Evolutionary conservation across 2,329 filamentous ascomycete species (phyloP), one percentile per base, ranked within the genome.

Genomic region (Cryoendolithus antarcticus): DNA sequence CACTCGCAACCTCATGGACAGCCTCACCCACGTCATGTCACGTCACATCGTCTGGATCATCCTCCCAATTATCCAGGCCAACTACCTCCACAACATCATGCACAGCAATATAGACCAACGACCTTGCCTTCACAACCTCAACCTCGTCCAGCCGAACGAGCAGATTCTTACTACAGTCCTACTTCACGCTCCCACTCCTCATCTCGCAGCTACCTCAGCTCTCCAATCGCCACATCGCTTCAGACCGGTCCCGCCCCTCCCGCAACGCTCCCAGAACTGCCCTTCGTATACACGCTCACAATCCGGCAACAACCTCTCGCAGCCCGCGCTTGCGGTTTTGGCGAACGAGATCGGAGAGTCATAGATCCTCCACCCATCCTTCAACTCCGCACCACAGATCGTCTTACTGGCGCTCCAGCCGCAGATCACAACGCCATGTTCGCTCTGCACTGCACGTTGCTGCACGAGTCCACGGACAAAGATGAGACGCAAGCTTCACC

Each of bases 301-400:
- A 75, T 89, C 45, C 77, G 84, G 36, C 84, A 91, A 58, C 83
- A 89, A 53, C 84, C 84, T 6, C 68, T 76, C 11, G 82, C 82
- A 1, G 84, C 84, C 38, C 71, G 84, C 49, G 83, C 82, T 32
- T 91, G 84, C 52, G 84, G 84, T 1, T 89, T 86, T 56, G 84
- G 84, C 44, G 84, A 89, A 60, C 71, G 83, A 47, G 84, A 91
- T 55, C 74, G 84, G 30, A 73, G 84, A 45, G 82, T 86, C 10
- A 83, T 91, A 46, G 84, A 91, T 54, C 84, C 84, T 31, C 84
- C 84, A 2, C 84, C 84, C 9, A 89, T 91, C 52, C 73, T 91
- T 13, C 77, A 89, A 55, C 71, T 89, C 34, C 65, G 69, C 21
- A 73, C 86, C 40, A 73, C 75, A 37, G 72, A 80, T 44, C 67